phyloP scores from a whole-genome alignment of 805 yeast species.

The Dipodascopsis uninucleata region DNA sequence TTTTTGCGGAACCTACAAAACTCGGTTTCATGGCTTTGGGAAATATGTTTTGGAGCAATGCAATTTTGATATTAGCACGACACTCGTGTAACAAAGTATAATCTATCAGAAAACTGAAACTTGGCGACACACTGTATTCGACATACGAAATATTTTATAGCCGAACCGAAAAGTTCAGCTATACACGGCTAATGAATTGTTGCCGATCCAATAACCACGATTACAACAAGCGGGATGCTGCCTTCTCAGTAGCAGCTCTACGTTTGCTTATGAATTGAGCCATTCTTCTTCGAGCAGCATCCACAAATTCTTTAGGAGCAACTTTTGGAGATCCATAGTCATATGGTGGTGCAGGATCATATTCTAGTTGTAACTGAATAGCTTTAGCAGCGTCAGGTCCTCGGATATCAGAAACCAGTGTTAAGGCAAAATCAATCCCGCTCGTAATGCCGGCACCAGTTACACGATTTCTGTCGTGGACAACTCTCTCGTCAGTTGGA shows the following conservation, averaged over 20 bases:
- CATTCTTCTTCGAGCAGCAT: neutral
- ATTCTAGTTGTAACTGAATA: constrained; percentile 1
- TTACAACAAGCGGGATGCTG: too few species aligned
- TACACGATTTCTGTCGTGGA: constrained; percentile 6
- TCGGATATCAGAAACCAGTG: constrained; percentile 2
- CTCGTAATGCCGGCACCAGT: constrained; percentile 10
- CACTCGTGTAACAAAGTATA: too few species aligned
- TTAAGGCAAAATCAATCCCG: constrained; percentile 6
- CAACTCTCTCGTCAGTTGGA: constrained; percentile 6
- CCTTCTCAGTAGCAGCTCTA: constrained; percentile 2
- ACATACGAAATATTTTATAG: too few species aligned
- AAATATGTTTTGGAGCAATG: too few species aligned
- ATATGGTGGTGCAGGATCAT: constrained; percentile 7
- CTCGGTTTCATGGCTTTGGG: too few species aligned
- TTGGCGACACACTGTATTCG: too few species aligned
- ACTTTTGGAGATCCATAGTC: constrained; percentile 1
- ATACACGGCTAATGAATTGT: too few species aligned
- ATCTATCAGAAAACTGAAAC: too few species aligned
- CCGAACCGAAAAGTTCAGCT: too few species aligned
- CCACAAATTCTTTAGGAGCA: constrained; percentile 1
- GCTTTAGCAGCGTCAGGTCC: constrained; percentile 4
- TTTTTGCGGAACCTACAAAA: too few species aligned
- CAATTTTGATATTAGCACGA: too few species aligned
- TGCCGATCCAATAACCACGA: too few species aligned
- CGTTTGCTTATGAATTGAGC: constrained; percentile 1